Evolutionary conservation across 2,329 filamentous ascomycete genomes (phyloP).

Genomic region (Talaromyces sp.): DNA sequence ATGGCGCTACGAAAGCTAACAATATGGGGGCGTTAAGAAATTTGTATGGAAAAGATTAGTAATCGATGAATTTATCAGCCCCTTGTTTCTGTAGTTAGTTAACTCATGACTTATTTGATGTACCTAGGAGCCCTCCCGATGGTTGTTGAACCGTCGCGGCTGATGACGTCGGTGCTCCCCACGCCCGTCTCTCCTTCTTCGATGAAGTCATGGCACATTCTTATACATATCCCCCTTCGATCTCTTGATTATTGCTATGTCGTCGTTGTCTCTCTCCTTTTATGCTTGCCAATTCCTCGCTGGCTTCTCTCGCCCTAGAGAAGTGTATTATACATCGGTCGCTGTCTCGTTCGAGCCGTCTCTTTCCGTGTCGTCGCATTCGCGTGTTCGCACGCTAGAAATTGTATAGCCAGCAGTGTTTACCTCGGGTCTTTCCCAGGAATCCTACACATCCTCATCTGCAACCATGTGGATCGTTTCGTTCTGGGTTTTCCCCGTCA

Average conservation of each 20-base stretch:
- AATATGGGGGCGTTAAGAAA: too few species aligned
- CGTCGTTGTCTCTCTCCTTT: not conserved
- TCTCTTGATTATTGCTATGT: not conserved
- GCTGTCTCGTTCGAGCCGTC: not conserved
- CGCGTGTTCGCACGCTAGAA: not conserved
- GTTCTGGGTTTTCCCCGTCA: slow-evolving; percentile 57
- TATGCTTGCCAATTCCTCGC: not conserved
- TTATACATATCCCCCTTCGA: not conserved
- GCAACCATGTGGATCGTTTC: slow-evolving; percentile 46
- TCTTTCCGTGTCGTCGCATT: not conserved
- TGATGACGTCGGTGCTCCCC: slow-evolving; percentile 14
- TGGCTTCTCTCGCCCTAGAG: not conserved
- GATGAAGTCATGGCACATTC: slow-evolving; percentile 6
- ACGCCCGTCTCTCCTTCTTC: not conserved
- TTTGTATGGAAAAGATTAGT: too few species aligned
- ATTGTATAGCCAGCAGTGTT: not conserved
- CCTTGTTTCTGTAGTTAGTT: too few species aligned
- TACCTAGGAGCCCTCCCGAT: not conserved
- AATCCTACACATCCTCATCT: not conserved
- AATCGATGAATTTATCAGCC: too few species aligned
- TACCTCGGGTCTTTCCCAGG: not conserved
- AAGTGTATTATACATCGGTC: not conserved
- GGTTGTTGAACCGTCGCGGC: not conserved
- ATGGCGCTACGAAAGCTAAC: too few species aligned
- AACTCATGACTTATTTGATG: too few species aligned